These are phyloP conservation scores for Tolypocladium amazonense DNA, from an alignment of 2,329 filamentous ascomycete species.

Conservation along the genomic window DNA sequence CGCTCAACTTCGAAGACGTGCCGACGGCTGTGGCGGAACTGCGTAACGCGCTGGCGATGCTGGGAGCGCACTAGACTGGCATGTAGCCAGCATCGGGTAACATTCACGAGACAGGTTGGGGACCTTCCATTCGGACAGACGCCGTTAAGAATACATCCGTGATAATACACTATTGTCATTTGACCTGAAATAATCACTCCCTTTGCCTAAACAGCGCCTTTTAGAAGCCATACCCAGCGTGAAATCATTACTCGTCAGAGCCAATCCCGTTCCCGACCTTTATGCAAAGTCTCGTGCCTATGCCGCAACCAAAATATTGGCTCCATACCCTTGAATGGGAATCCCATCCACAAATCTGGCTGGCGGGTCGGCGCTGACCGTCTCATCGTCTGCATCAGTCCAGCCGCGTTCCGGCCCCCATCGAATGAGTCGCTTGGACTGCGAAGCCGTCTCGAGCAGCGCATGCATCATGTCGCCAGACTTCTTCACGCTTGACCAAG, in stretches of 20 bases:
- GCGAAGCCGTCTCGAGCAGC: constrained; percentile 41
- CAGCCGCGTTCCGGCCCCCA: constrained; percentile 62
- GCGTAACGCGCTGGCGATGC: constrained; percentile 56
- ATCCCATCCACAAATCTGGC: constrained; percentile 3
- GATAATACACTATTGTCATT: neutral
- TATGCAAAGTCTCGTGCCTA: neutral
- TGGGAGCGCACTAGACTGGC: constrained; percentile 44
- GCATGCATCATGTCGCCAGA: constrained; percentile 53
- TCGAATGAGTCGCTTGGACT: constrained; percentile 39
- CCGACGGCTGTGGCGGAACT: constrained; percentile 81
- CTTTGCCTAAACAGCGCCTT: neutral
- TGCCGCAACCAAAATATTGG: constrained; percentile 9
- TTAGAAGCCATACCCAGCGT: neutral
- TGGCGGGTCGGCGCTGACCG: neutral
- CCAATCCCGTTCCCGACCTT: neutral
- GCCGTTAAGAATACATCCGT: neutral
- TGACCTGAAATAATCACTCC: neutral
- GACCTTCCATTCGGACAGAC: neutral
- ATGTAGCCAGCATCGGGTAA: neutral
- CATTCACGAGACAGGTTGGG: neutral
- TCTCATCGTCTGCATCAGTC: constrained; percentile 40
- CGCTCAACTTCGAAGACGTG: constrained; percentile 92
- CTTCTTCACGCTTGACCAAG: constrained; percentile 53
- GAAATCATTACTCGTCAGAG: neutral
- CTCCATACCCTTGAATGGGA: constrained; percentile 6